Conservation (phyloP, 2,329 filamentous ascomycete species). For the Trichoderma atrobrunneum region DNA sequence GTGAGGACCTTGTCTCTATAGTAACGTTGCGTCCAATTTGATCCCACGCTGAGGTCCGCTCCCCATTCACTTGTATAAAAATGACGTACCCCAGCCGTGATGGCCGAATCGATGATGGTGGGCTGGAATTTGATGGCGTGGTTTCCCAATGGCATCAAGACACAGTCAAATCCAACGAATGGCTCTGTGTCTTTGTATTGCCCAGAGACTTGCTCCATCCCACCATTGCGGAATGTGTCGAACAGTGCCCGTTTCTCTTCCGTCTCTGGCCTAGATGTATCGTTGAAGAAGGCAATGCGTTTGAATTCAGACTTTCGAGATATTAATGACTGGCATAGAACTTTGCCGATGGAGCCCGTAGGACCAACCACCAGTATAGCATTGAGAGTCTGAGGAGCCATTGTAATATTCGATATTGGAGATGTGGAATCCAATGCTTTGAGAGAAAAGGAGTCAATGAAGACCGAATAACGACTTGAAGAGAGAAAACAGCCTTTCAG, state of each 20-base stretch:
- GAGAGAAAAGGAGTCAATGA: neutral
- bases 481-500: accelerated
- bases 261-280: neutral
- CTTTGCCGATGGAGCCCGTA: neutral
- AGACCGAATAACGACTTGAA: neutral
- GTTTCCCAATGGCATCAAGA: slow-evolving; percentile 9
- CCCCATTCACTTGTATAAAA: slow-evolving; percentile 11
- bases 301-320: neutral
- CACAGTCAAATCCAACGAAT: neutral
- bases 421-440: neutral
- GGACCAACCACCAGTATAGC: neutral
- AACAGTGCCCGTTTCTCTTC: neutral
- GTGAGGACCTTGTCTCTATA: slow-evolving; percentile 4
- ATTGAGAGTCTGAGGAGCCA: neutral
- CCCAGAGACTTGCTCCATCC: neutral
- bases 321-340: neutral
- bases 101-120: neutral
- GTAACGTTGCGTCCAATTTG: slow-evolving; percentile 10
- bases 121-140: slow-evolving; percentile 5
- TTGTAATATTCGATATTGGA: neutral
- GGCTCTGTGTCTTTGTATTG: neutral
- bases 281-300: slow-evolving; percentile 9
- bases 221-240: neutral
- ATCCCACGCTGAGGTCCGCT: neutral
- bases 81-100: slow-evolving; percentile 2